Base-by-base conservation (phyloP, 1,284 basidiomycete species). In the Cutaneotrichosporon arboriforme region DNA sequence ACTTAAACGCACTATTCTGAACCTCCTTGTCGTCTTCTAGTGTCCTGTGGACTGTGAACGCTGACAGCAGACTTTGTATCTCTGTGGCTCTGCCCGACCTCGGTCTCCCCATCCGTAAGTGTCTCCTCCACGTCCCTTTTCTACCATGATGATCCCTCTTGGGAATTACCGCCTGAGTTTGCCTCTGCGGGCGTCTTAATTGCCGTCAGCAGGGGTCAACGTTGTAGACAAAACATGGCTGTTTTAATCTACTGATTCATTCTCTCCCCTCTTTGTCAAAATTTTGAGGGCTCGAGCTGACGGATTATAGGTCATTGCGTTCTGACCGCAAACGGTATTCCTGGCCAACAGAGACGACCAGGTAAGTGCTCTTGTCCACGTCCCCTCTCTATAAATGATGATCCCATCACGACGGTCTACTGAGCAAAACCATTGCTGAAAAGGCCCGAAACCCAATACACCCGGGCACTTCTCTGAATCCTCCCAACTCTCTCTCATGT, bases 161-260 rank as follows among this genome's bases (percentile, higher is more conserved):
- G 70, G 68, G 71, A 72, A 74, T 74, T 74, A 74, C 72, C 72
- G 72, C 69, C 72, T 70, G 70, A 74, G 69, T 58, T 57, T 50
- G 57, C 54, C 43, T 55, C 20, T 46, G 49, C 20, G 52, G 55
- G 60, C 61, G 66, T 70, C 64, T 61, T 66, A 53, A 66, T 61
- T 60, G 60, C 58, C 63, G 66, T 59, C 47, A 22, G 38, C 46
- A 36, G 61, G 35, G 45, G 57, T 54, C 49, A 62, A 54, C 60
- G 45, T 36, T 74, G 72, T 60, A 65, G 72, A 64, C 60, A 61
- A 70, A 72, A 74, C 72, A 74, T 74, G 72, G 72, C 72, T 74
- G 72, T 74, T 73, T 72, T 74, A 74, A 61, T 66, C 55, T 70
- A 63, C 72, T 74, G 72, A 74, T 65, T 48, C 58, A 21, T 49